Conservation (phyloP, 257 asterid species). For the Jasminum sambac region DNA sequence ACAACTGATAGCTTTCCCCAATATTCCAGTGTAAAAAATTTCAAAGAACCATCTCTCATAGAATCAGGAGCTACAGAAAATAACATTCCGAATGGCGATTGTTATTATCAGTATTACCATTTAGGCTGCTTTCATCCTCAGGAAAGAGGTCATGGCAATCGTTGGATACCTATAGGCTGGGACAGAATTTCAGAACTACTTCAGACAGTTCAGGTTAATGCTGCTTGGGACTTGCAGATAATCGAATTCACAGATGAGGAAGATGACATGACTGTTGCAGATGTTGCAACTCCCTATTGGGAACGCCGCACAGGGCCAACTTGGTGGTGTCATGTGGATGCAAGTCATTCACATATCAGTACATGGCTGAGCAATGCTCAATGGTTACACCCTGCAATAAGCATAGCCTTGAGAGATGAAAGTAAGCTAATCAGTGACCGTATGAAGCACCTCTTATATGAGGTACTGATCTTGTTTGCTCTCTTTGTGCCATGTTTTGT, state of each 20-base stretch:
- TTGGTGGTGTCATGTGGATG: constrained; percentile 55
- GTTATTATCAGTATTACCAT: constrained; percentile 18
- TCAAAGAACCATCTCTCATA: background rate
- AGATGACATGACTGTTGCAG: constrained; percentile 47
- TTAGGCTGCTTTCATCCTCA: constrained; percentile 26
- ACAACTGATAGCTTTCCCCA: background rate
- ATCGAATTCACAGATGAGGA: constrained; percentile 35
- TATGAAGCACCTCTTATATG: constrained; percentile 52
- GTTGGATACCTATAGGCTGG: constrained; percentile 55
- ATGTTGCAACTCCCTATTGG: constrained; percentile 50
- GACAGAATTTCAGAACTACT: constrained; percentile 42
- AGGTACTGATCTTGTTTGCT: constrained; percentile 31
- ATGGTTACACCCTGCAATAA: constrained; percentile 53
- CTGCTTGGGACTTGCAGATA: constrained; percentile 36
- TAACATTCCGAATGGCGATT: constrained; percentile 21
- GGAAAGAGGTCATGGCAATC: constrained; percentile 37
- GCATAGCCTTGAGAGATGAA: constrained; percentile 47
- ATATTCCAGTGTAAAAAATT: background rate
- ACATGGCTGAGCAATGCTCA: constrained; percentile 45
- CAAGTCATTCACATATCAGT: constrained; percentile 32
- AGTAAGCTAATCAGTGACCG: constrained; percentile 50
- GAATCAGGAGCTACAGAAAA: constrained; percentile 23
- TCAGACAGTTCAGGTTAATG: constrained; percentile 36
- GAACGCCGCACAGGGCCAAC: constrained; percentile 47
- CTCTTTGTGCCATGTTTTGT: background rate